These are phyloP conservation scores for Fusarium chaquense DNA, from an alignment of 2,329 filamentous ascomycete genomes.

Conservation along the genomic window DNA sequence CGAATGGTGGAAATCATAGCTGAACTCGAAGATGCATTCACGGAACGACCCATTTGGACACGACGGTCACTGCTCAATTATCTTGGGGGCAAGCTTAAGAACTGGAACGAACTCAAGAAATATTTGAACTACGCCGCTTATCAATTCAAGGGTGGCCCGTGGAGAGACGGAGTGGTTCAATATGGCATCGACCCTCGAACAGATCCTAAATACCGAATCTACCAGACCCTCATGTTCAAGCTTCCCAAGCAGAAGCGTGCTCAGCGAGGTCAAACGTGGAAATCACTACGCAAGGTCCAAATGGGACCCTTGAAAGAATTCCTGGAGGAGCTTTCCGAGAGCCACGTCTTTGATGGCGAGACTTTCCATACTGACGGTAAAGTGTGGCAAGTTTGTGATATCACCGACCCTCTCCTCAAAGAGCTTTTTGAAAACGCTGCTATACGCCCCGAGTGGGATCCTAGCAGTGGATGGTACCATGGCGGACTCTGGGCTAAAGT, in stretches of 20 bases:
- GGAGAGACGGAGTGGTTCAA: constrained; percentile 86
- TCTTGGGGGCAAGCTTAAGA: constrained; percentile 64
- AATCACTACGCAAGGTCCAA: constrained; percentile 58
- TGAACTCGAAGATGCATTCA: constrained; percentile 73
- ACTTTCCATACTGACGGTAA: constrained; percentile 83
- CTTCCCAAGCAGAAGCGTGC: constrained; percentile 66
- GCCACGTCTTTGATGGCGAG: constrained; percentile 86
- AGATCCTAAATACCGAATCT: constrained; percentile 80
- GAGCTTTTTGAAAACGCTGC: constrained; percentile 73
- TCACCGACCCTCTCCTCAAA: constrained; percentile 81
- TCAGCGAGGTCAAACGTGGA: constrained; percentile 62
- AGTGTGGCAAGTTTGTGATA: constrained; percentile 94
- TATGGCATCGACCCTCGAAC: constrained; percentile 88
- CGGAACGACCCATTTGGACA: constrained; percentile 86
- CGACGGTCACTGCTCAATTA: constrained; percentile 83
- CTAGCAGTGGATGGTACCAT: constrained; percentile 84
- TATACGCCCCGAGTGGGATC: constrained; percentile 69
- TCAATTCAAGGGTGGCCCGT: constrained; percentile 92
- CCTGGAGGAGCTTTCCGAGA: constrained; percentile 58
- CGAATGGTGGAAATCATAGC: constrained; percentile 73
- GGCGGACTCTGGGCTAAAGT: constrained; percentile 85
- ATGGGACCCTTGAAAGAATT: constrained; percentile 56
- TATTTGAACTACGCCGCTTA: constrained; percentile 89
- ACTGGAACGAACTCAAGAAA: constrained; percentile 73
- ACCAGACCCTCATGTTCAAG: constrained; percentile 92